phyloP scores from a whole-genome alignment of 495 filamentous ascomycete genomes.

The Aspergillus panamensis region DNA sequence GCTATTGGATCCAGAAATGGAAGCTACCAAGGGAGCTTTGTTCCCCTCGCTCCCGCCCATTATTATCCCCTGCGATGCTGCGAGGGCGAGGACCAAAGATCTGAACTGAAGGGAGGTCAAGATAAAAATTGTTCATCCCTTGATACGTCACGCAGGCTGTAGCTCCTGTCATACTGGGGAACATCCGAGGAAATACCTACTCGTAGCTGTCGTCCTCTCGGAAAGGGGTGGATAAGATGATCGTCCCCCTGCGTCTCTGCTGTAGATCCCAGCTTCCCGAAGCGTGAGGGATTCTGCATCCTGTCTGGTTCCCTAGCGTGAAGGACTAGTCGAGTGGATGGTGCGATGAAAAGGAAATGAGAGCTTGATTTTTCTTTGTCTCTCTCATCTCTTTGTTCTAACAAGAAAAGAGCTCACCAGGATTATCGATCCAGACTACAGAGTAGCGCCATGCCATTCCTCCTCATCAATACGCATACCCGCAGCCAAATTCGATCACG shows the following conservation, averaged over 20 bases:
- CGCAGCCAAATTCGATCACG: conserved; percentile 25
- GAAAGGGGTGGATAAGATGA: conserved; percentile 12
- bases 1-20: no score
- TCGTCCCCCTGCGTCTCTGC: conserved; percentile 18
- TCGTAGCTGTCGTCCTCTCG: conserved; percentile 12
- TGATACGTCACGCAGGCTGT: neutral
- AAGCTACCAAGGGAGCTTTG: no score
- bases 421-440: neutral
- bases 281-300: neutral
- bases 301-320: neutral
- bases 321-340: no score
- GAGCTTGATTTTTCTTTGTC: no score
- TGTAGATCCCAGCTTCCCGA: conserved; percentile 14
- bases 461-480: conserved; percentile 17
- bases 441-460: conserved; percentile 4
- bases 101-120: neutral
- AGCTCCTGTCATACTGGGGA: conserved; percentile 1
- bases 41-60: no score
- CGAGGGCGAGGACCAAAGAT: neutral
- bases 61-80: no score
- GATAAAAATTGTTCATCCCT: neutral
- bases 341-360: no score
- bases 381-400: neutral
- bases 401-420: neutral
- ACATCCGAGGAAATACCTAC: conserved; percentile 20